A percentile compares a stretch with the other conserved stretches of the same genome.
Conservation (phyloP, 768 basidiomycete species). For the Naganishia randhawae region DNA sequence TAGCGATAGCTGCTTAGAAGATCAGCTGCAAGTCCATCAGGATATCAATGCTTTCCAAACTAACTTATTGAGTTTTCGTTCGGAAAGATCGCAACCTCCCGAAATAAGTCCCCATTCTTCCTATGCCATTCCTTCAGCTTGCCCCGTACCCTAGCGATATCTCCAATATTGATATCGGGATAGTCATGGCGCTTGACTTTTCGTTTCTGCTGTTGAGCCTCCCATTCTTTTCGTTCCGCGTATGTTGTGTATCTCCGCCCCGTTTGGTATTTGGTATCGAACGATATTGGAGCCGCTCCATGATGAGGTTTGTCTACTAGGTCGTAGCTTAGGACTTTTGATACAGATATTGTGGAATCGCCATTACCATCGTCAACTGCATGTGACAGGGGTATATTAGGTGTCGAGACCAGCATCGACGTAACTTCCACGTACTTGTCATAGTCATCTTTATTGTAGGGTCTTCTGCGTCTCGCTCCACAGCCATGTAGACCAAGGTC, state of each 20-base stretch:
- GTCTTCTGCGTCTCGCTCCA: constrained; percentile 12
- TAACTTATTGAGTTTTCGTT: background rate
- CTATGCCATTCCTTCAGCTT: constrained; percentile 27
- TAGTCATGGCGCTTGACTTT: constrained; percentile 17
- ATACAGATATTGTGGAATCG: constrained; percentile 8
- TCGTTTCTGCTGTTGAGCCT: background rate
- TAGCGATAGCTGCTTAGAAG: background rate
- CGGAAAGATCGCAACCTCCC: constrained; percentile 8
- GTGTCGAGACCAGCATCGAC: background rate
- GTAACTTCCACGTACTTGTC: constrained; percentile 2
- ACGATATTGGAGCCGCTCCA: background rate
- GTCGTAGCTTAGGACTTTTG: constrained; percentile 6
- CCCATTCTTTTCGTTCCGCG: background rate
- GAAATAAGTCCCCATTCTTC: constrained; percentile 19
- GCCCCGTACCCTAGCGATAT: constrained; percentile 18
- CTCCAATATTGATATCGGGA: constrained; percentile 17
- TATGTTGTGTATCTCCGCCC: constrained; percentile 4
- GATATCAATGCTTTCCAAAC: background rate
- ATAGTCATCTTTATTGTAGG: constrained; percentile 8
- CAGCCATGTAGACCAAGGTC: constrained; percentile 1
- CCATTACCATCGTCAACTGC: constrained; percentile 26
- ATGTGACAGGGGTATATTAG: background rate
- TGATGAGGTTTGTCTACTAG: background rate
- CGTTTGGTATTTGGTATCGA: background rate
- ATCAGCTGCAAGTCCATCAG: background rate